Base-by-base conservation (phyloP, 257 asterid species). In the Solanum sejunctum region DNA sequence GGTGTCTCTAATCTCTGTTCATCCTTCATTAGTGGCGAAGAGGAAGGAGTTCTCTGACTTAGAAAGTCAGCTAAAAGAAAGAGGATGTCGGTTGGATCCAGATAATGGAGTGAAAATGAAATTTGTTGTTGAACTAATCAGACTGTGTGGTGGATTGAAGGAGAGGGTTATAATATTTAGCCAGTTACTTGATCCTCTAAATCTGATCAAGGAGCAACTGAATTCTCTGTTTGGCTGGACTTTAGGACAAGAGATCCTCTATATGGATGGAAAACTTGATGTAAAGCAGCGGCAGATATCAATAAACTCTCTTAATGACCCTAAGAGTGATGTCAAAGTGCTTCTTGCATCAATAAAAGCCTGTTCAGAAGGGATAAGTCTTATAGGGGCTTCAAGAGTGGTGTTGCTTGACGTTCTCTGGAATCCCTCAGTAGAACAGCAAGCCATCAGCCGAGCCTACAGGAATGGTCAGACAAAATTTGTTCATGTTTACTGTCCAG, bases 381-480 rank as follows among this genome's bases (percentile, higher is more conserved):
- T 96, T 13, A 93, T 93, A 3, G 99, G 98, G 45, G 98, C 98
- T 2, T 96, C 98, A 1, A 89, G 98, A 47, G 98, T 95, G 5
- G 95, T 96, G 28, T 63, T 95, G 83, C 93, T 96, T 10, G 98
- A 96, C 78, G 94, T 93, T 16, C 91, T 86, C 6, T 96, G 98
- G 98, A 96, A 96, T 64, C 97, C 98, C 1, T 87, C 97, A 0
- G 94, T 93, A 0, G 91, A 93, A 69, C 87, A 91, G 69, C 98
- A 95, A 86, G 98, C 98, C 21, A 89, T 93, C 3, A 88, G 97
- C 86, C 87, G 98, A 16, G 98, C 98, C 5, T 93, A 94, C 82
- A 89, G 97, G 89, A 89, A 93, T 6, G 98, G 99, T 0, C 98
- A 96, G 69, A 91, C 90, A 66, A 93, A 88, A 82, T 18, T 88